Conservation (phyloP, 352 stramenopile species). For the Globisporangium perplexum region DNA sequence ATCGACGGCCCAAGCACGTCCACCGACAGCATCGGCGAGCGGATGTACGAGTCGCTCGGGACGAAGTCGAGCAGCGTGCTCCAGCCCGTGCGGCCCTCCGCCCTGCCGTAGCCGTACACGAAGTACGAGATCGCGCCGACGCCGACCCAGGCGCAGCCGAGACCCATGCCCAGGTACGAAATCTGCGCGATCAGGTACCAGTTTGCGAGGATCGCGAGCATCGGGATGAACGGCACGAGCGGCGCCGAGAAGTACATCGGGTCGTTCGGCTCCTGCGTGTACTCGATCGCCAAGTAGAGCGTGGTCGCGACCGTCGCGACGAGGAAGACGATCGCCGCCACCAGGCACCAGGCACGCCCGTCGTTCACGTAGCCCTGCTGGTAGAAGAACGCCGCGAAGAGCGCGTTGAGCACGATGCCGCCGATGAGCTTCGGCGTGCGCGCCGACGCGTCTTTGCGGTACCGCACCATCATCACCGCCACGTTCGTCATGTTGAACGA, state of each 20-base stretch:
- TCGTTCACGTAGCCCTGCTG: slow-evolving; percentile 65
- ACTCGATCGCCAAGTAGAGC: slow-evolving; percentile 50
- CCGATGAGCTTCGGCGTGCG: slow-evolving; percentile 36
- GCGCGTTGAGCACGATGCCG: slow-evolving; percentile 29
- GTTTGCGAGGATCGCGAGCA: slow-evolving; percentile 50
- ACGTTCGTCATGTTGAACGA: slow-evolving; percentile 85
- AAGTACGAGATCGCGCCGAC: slow-evolving; percentile 70
- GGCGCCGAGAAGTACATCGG: slow-evolving; percentile 51
- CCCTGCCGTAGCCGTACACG: slow-evolving; percentile 66
- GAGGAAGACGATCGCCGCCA: slow-evolving; percentile 44
- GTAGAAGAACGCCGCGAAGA: slow-evolving; percentile 54
- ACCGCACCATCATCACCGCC: slow-evolving; percentile 72
- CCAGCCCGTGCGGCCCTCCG: slow-evolving; percentile 57
- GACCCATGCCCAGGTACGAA: slow-evolving; percentile 39
- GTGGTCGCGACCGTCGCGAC: slow-evolving; percentile 23
- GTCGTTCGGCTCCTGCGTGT: slow-evolving; percentile 39
- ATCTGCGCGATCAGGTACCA: slow-evolving; percentile 72
- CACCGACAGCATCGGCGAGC: slow-evolving; percentile 50
- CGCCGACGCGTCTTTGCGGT: slow-evolving; percentile 41
- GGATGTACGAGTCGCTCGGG: slow-evolving; percentile 34
- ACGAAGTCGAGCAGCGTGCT: slow-evolving; percentile 35
- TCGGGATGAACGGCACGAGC: slow-evolving; percentile 63
- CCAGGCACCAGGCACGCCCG: slow-evolving; percentile 22
- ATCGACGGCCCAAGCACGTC: slow-evolving; percentile 35
- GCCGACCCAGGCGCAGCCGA: slow-evolving; percentile 45